A percentile compares a stretch with the other conserved stretches of the same genome.
phyloP scores from a whole-genome alignment of 306 rosid genomes.

The Lathyrus sativus region DNA sequence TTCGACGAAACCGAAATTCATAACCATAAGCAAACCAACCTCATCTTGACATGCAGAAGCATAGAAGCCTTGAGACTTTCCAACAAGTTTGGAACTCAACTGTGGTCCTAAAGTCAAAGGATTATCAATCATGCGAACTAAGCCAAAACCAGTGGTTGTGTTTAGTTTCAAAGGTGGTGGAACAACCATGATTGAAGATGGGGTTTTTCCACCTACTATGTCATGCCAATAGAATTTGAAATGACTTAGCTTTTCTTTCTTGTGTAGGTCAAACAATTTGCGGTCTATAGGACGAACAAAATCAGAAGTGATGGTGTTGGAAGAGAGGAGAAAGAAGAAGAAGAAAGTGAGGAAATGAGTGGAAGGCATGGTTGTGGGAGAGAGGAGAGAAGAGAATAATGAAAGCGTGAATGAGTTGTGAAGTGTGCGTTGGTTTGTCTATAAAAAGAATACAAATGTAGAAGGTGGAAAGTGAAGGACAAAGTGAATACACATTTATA shows the following conservation, averaged over 20 bases:
- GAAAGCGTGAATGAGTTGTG: background rate
- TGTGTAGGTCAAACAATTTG: slow-evolving; percentile 39
- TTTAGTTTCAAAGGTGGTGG: slow-evolving; percentile 25
- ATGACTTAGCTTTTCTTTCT: slow-evolving; percentile 58
- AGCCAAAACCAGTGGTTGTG: slow-evolving; percentile 44
- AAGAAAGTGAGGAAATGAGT: slow-evolving; percentile 10
- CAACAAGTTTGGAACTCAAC: slow-evolving; percentile 36
- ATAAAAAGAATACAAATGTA: background rate
- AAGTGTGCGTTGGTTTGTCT: background rate
- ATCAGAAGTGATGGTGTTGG: background rate
- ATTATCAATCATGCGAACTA: slow-evolving; percentile 44
- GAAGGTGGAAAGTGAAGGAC: background rate
- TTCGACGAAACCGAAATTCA: slow-evolving; percentile 60
- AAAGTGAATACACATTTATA: too few species aligned
- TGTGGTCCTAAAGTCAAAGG: slow-evolving; percentile 45
- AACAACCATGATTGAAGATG: slow-evolving; percentile 41
- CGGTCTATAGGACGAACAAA: slow-evolving; percentile 46
- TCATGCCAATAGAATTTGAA: slow-evolving; percentile 71
- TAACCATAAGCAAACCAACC: slow-evolving; percentile 51
- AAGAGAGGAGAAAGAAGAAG: slow-evolving; percentile 33
- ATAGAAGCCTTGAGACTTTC: slow-evolving; percentile 63
- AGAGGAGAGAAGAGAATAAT: background rate
- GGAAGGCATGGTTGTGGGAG: slow-evolving; percentile 26
- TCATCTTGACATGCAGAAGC: slow-evolving; percentile 53
- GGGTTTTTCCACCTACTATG: slow-evolving; percentile 37